Percentiles rank a stretch among this genome's conserved stretches.
Evolutionary conservation across 2,329 filamentous ascomycete species (phyloP).

Genomic region (Colletotrichum simmondsii): DNA sequence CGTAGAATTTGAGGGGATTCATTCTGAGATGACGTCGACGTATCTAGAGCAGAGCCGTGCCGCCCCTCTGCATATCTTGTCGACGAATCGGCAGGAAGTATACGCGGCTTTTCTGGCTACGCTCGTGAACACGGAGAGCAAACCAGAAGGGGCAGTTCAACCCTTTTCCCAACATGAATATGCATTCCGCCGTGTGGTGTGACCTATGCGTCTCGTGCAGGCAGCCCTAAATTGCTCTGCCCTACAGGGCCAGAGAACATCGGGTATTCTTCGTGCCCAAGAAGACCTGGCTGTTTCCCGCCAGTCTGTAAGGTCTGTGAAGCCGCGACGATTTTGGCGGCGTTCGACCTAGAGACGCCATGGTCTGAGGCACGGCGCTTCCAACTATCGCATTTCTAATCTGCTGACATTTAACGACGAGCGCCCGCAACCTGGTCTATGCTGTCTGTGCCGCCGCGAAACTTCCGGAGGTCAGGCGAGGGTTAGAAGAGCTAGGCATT

Average conservation of each 20-base stretch:
- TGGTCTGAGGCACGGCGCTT: neutral
- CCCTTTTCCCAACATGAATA: conserved; percentile 1
- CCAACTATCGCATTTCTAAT: conserved; percentile 22
- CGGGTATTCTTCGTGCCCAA: conserved; percentile 6
- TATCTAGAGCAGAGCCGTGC: conserved; percentile 3
- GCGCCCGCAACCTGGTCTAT: conserved; percentile 4
- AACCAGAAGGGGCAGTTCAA: conserved; percentile 8
- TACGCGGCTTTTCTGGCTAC: neutral
- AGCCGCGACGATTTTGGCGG: neutral
- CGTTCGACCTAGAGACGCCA: neutral
- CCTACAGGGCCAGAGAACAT: neutral
- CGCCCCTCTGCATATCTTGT: conserved; percentile 4
- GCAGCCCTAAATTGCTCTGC: conserved; percentile 24
- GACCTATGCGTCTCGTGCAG: conserved; percentile 7
- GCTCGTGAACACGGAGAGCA: conserved; percentile 1
- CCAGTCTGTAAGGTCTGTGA: neutral
- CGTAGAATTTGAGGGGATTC: neutral
- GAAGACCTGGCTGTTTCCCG: neutral
- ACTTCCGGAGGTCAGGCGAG: neutral
- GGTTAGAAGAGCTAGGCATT: neutral
- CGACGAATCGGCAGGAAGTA: conserved; percentile 14
- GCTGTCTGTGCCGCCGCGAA: neutral
- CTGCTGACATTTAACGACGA: conserved; percentile 9
- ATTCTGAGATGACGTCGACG: conserved; percentile 14
- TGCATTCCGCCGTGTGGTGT: conserved; percentile 23